Base-by-base conservation (phyloP, 2,329 filamentous ascomycete genomes). In the Beauveria asiatica region DNA sequence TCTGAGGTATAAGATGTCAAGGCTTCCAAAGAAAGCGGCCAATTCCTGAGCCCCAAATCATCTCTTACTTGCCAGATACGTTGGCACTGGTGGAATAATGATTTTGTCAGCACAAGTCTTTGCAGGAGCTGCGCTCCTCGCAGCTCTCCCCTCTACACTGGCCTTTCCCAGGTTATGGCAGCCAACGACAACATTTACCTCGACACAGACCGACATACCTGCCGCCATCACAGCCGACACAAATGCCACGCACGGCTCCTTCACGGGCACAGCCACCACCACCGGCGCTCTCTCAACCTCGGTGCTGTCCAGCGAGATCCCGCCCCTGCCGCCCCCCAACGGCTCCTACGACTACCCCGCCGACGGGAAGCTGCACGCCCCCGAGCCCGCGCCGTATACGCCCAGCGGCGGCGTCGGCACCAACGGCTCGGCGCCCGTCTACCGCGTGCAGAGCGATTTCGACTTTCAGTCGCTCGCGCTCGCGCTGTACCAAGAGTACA, bases 401-500 rank as follows among this genome's bases (percentile, higher is more conserved):
- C 90, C 90, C 0, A 82, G 78, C 42, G 89, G 90, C 61, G 90
- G 90, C 13, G 73, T 88, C 1, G 89, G 89, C 2, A 92, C 89
- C 48, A 92, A 93, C 62, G 89, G 89, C n/a, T 83, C 84, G 0
- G 48, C 48, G 48, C 89, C 89, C 1, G 83, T 91, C 1, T 93
- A 93, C 72, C 84, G 87, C 62, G 85, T 89, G 0, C 80, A 90
- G 67, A 90, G 86, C 64, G 90, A 95, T 68, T 94, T 92, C 68
- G 90, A 94, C 72, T 94, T 87, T 70, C 81, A 93, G 70, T 92
- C 88, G 0, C 79, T 94, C 33, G 81, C 85, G 0, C 77, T 94
- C 13, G 88, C 82, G 13, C 76, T 93, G 0, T 92, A 93, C 69
- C 87, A 92, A 67, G 90, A 94, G 73, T 94, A 84, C 82, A 91